phyloP scores from a whole-genome alignment of 352 stramenopile species.

The Pythium rishiriense region DNA sequence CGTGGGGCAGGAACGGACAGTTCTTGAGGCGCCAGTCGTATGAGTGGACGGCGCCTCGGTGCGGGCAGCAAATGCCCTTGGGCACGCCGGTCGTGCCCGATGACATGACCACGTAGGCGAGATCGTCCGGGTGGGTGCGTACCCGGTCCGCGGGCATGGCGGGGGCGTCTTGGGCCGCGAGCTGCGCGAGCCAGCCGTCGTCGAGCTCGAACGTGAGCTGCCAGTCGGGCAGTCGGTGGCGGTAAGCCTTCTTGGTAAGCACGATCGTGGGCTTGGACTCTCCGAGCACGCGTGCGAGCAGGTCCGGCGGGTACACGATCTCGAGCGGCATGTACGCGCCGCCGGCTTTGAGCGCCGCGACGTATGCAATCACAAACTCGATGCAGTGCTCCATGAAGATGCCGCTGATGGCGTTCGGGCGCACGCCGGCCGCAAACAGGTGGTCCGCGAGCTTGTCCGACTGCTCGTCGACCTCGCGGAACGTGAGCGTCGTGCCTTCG shows the following conservation, averaged over 20 bases:
- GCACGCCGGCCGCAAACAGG: slow-evolving; percentile 61
- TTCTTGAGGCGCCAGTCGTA: slow-evolving; percentile 90
- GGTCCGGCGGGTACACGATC: slow-evolving; percentile 88
- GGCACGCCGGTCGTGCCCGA: slow-evolving; percentile 91
- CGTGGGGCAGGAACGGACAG: slow-evolving; percentile 65
- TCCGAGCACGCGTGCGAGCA: slow-evolving; percentile 88
- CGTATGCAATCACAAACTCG: slow-evolving; percentile 91
- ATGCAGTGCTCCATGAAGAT: slow-evolving; percentile 92
- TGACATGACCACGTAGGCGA: slow-evolving; percentile 94
- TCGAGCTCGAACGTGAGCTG: slow-evolving; percentile 73
- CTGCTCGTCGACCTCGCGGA: slow-evolving; percentile 66
- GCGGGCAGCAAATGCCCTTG: slow-evolving; percentile 93
- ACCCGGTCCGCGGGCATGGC: slow-evolving; percentile 58
- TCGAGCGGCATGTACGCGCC: slow-evolving; percentile 91
- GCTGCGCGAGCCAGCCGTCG: slow-evolving; percentile 41
- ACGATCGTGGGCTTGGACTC: slow-evolving; percentile 88
- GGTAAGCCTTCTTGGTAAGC: slow-evolving; percentile 79
- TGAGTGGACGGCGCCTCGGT: slow-evolving; percentile 91
- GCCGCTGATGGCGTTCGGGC: slow-evolving; percentile 66
- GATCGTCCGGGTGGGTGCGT: slow-evolving; percentile 77
- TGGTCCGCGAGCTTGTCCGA: slow-evolving; percentile 67
- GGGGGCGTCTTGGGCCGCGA: slow-evolving; percentile 34
- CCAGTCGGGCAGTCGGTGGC: slow-evolving; percentile 65
- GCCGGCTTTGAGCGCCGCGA: slow-evolving; percentile 90
- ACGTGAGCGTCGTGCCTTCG: slow-evolving; percentile 65